These are phyloP conservation scores for Sugiyamaella novakii DNA, from an alignment of 1,139 yeast species.

Conservation along the genomic window DNA sequence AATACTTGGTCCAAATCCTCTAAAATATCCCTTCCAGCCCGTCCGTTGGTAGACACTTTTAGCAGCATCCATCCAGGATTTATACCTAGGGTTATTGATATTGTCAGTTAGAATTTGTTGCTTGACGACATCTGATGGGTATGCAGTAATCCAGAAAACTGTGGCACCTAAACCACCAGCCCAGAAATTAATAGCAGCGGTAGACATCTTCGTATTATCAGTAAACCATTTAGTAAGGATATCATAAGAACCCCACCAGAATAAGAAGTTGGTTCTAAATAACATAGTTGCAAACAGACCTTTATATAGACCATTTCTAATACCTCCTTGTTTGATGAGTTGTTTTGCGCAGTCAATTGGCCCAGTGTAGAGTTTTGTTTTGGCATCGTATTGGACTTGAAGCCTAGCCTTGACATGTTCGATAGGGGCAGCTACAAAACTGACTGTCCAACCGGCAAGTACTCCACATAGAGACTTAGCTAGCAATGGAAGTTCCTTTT, in stretches of 20 bases:
- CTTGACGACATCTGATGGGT: constrained; percentile 87
- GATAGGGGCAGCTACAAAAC: constrained; percentile 91
- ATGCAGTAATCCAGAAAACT: constrained; percentile 88
- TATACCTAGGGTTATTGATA: constrained; percentile 69
- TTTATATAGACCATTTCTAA: constrained; percentile 76
- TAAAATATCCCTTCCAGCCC: constrained; percentile 71
- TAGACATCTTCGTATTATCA: constrained; percentile 61
- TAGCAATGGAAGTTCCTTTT: constrained; percentile 61
- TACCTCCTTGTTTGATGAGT: constrained; percentile 59
- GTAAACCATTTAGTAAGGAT: constrained; percentile 70
- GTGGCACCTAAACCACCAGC: constrained; percentile 83
- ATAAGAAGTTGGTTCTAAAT: constrained; percentile 81
- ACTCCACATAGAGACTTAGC: constrained; percentile 83
- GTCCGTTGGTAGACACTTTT: constrained; percentile 58
- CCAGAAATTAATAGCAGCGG: constrained; percentile 81
- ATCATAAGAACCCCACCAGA: constrained; percentile 96
- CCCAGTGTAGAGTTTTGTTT: constrained; percentile 67
- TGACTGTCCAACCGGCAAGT: constrained; percentile 82
- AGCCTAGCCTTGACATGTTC: constrained; percentile 87
- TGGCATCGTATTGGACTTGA: constrained; percentile 86
- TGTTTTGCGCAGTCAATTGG: constrained; percentile 67
- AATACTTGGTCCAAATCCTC: constrained; percentile 79
- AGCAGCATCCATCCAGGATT: constrained; percentile 73
- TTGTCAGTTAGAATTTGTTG: constrained; percentile 84
- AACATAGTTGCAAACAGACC: constrained; percentile 86